Conservation (phyloP, 2,329 filamentous ascomycete genomes). For the Sporothrix pseudoabietina region DNA sequence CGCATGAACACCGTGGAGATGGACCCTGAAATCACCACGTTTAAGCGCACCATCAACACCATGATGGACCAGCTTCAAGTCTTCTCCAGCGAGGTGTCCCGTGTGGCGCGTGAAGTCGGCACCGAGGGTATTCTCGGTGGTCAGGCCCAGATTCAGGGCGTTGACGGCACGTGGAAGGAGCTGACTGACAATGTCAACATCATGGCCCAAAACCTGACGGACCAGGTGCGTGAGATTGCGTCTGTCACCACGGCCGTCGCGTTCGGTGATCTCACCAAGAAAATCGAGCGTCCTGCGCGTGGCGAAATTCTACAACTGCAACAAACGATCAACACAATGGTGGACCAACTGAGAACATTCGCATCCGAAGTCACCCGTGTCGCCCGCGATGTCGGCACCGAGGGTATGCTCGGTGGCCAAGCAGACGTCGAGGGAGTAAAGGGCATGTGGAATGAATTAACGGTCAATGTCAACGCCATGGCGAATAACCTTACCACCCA, state of each 20-base stretch:
- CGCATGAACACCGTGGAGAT: slow-evolving; percentile 94
- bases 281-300: slow-evolving; percentile 77
- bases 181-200: slow-evolving; percentile 87
- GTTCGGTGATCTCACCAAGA: slow-evolving; percentile 79
- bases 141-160: slow-evolving; percentile 89
- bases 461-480: slow-evolving; percentile 86
- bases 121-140: slow-evolving; percentile 93
- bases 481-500: slow-evolving; percentile 84
- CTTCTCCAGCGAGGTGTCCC: slow-evolving; percentile 94
- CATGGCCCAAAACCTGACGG: slow-evolving; percentile 80
- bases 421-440: slow-evolving; percentile 81
- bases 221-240: slow-evolving; percentile 83
- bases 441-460: slow-evolving; percentile 87
- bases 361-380: slow-evolving; percentile 82
- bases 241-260: slow-evolving; percentile 82
- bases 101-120: slow-evolving; percentile 91
- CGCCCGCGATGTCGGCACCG: slow-evolving; percentile 79
- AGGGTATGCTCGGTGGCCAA: slow-evolving; percentile 79
- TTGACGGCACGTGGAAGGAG: slow-evolving; percentile 97
- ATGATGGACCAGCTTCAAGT: slow-evolving; percentile 99
- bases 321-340: slow-evolving; percentile 88
- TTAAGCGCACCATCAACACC: slow-evolving; percentile 97
- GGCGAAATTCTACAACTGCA: slow-evolving; percentile 82
- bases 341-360: slow-evolving; percentile 80
- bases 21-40: slow-evolving; percentile 96